Conservation (phyloP, 1,284 basidiomycete species). For the Sparassis latifolia region DNA sequence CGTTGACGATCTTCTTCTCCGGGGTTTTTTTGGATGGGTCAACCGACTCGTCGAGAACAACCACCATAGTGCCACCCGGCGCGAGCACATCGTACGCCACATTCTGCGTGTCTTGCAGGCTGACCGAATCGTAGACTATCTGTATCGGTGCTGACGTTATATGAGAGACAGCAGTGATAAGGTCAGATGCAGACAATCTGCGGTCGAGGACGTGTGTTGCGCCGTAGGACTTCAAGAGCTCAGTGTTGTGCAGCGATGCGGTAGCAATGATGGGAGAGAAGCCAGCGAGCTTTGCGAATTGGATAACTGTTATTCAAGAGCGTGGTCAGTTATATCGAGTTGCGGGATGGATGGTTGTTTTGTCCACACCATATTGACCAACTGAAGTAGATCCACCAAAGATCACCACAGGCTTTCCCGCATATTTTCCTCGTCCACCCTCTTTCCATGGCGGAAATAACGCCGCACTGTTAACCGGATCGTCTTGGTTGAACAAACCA, state of each 20-base stretch:
- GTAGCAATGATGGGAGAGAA: slow-evolving; percentile 31
- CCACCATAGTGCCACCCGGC: slow-evolving; percentile 13
- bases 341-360: background rate
- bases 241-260: slow-evolving; percentile 27
- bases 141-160: slow-evolving; percentile 15
- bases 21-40: slow-evolving; percentile 2
- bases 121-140: slow-evolving; percentile 24
- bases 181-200: slow-evolving; percentile 5
- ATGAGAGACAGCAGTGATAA: slow-evolving; percentile 10
- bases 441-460: slow-evolving; percentile 18
- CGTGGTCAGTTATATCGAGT: background rate
- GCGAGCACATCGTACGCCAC: slow-evolving; percentile 14
- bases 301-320: slow-evolving; percentile 14
- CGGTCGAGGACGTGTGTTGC: slow-evolving; percentile 30
- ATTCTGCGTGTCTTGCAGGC: slow-evolving; percentile 15
- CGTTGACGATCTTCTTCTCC: slow-evolving; percentile 8
- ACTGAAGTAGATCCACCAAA: slow-evolving; percentile 29
- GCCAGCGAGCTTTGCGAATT: slow-evolving; percentile 29
- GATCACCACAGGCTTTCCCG: slow-evolving; percentile 25
- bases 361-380: slow-evolving; percentile 22
- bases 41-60: slow-evolving; percentile 6
- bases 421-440: slow-evolving; percentile 23
- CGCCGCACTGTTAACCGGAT: slow-evolving; percentile 4
- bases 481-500: slow-evolving; percentile 8
- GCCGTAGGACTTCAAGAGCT: slow-evolving; percentile 26